phyloP scores from a whole-genome alignment of 2,329 filamentous ascomycete genomes.

The Phaeomoniella chlamydospora region DNA sequence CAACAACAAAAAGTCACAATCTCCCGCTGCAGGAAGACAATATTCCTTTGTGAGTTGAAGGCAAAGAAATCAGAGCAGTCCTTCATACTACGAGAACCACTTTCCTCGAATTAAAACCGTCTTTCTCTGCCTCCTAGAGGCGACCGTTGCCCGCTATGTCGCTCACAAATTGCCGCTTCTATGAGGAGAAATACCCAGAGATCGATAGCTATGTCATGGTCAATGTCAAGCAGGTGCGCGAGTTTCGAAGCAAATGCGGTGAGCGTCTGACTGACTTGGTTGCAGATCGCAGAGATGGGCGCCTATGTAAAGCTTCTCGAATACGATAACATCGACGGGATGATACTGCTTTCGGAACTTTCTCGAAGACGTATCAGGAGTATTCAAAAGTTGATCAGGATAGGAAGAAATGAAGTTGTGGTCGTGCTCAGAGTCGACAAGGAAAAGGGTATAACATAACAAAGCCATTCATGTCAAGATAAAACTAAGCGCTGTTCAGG shows the following conservation, averaged over 20 bases:
- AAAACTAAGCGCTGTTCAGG: constrained; percentile 29
- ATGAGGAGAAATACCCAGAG: constrained; percentile 95
- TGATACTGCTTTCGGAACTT: constrained; percentile 96
- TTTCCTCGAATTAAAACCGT: no score
- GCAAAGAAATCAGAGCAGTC: no score
- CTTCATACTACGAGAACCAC: no score
- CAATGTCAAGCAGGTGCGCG: constrained; percentile 82
- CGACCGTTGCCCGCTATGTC: constrained; percentile 58
- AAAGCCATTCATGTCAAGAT: constrained; percentile 1
- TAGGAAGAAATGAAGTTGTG: constrained; percentile 95
- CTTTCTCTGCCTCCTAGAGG: constrained; percentile 4
- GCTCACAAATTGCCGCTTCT: constrained; percentile 92
- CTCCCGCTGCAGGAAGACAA: no score
- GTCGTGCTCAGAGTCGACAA: constrained; percentile 98
- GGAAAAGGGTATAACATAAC: constrained; percentile 60
- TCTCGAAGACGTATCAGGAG: constrained; percentile 95
- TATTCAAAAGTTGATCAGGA: constrained; percentile 97
- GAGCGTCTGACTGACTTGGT: constrained; percentile 5
- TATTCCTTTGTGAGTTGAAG: no score
- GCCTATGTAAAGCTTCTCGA: constrained; percentile 98
- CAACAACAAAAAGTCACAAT: no score
- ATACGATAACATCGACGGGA: constrained; percentile 99
- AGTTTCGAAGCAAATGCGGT: constrained; percentile 2
- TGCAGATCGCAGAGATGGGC: constrained; percentile 95
- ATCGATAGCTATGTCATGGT: constrained; percentile 99